A percentile compares a stretch with the other conserved stretches of the same genome.
Conservation (phyloP, 2,329 filamentous ascomycete genomes). For the Pestalotiopsis sp. region DNA sequence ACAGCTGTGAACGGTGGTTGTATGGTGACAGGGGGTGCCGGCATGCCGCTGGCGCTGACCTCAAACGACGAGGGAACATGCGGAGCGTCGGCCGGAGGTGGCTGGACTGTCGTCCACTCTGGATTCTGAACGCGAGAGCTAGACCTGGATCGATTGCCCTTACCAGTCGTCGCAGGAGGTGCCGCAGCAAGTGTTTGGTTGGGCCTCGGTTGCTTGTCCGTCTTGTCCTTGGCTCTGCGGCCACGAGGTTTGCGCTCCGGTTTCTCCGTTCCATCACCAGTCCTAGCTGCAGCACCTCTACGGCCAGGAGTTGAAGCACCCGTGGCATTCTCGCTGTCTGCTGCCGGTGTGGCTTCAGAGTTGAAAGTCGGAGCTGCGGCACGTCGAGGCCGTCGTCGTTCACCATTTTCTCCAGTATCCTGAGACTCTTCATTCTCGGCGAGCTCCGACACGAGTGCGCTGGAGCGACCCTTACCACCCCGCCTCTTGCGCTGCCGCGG, state of each 20-base stretch:
- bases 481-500: constrained; percentile 62
- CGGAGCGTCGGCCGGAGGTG: constrained; percentile 39
- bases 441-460: constrained; percentile 68
- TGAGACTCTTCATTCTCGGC: constrained; percentile 58
- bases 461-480: constrained; percentile 62
- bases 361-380: constrained; percentile 74
- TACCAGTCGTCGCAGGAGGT: constrained; percentile 41
- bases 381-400: constrained; percentile 63
- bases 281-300: constrained; percentile 48
- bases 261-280: constrained; percentile 49
- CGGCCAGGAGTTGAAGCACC: constrained; percentile 61
- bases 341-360: constrained; percentile 59
- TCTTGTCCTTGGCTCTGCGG: constrained; percentile 40
- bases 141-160: constrained; percentile 55
- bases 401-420: constrained; percentile 62
- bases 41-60: constrained; percentile 42
- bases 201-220: constrained; percentile 41
- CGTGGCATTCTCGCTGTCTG: constrained; percentile 64
- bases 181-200: constrained; percentile 51
- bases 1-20: constrained; percentile 29
- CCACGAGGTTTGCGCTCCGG: constrained; percentile 44
- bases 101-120: constrained; percentile 40
- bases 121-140: constrained; percentile 52
- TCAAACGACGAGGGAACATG: constrained; percentile 49
- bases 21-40: constrained; percentile 43